Base-by-base conservation (phyloP, 148 eudicot genomes). In the Chenopodium formosanum region DNA sequence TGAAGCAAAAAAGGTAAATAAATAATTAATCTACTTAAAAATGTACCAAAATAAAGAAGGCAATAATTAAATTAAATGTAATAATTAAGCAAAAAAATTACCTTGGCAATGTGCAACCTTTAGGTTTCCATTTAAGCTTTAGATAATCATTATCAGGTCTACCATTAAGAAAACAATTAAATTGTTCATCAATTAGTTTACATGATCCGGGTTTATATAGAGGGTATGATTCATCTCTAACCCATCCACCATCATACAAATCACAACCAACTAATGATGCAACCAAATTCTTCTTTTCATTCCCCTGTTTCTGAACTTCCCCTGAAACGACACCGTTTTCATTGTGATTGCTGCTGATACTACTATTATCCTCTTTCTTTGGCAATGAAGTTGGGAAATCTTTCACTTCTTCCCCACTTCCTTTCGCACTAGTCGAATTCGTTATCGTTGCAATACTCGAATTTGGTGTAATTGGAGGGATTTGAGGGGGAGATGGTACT, bases 201-300 rank as follows among this genome's bases (percentile, higher is more conserved):
- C 95, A 92, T 87, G 95, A 90, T 80, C 91, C 93, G 4, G 95
- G 90, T 83, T 90, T 86, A 78, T 92, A 92, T 66, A 92, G 86
- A 7, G 95, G 95, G 78, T 92, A 92, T 12, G 91, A 82, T 0
- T 92, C 92, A 88, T 92, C 95, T 82, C 80, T 89, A 17, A 89
- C 86, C 95, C 95, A 92, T 11, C 79, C 76, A 34, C 95, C 95
- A 88, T 92, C 91, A 85, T 89, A 94, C 50, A 94, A 66, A 87
- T 92, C 88, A 81, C 97, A 94, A 73, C 79, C 88, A 80, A 89
- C 80, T 83, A 94, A 78, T 50, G 79, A 77, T 50, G 83, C 80
- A 27, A 89, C 64, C 90, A 89, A 70, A 75, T 16, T 90, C 82
- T 31, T 69, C 77, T 65, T 75, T 13, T 69, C 56, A 22, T n/a